A percentile compares a stretch with the other conserved stretches of the same genome.
Evolutionary conservation across 176 grass and related monocot species (phyloP).

Genomic region (Melocanna baccifera): DNA sequence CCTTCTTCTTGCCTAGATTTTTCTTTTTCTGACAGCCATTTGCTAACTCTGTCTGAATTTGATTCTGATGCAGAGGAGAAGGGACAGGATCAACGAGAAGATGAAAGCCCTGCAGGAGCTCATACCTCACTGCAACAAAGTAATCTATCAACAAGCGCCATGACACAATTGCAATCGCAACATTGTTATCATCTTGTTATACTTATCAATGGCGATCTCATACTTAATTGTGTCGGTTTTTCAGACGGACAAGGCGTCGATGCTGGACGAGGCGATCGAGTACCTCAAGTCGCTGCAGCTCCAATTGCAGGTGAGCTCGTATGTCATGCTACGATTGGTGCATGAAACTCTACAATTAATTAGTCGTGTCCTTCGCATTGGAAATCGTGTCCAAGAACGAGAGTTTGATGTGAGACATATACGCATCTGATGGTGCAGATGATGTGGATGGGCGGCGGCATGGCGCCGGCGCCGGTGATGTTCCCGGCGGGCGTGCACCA

Average conservation of each 20-base stretch:
- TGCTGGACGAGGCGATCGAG: conserved; percentile 91
- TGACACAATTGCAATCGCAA: background rate
- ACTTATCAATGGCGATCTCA: background rate
- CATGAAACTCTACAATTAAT: background rate
- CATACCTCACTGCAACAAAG: conserved; percentile 89
- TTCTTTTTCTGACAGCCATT: background rate
- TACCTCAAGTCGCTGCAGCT: conserved; percentile 87
- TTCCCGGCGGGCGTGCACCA: conserved; percentile 59
- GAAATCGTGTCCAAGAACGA: background rate
- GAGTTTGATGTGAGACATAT: background rate
- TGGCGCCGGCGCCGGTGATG: conserved; percentile 54
- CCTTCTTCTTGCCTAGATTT: background rate
- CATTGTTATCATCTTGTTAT: background rate
- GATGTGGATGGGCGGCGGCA: conserved; percentile 80
- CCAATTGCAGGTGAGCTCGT: conserved; percentile 54
- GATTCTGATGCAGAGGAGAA: conserved; percentile 53
- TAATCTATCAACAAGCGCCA: background rate
- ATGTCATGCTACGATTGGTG: background rate
- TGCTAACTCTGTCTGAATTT: background rate
- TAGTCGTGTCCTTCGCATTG: background rate
- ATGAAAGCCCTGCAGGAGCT: conserved; percentile 94
- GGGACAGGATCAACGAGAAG: conserved; percentile 91
- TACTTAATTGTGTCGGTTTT: background rate
- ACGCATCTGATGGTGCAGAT: conserved; percentile 37
- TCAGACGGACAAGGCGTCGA: conserved; percentile 82